phyloP scores from a whole-genome alignment of 768 basidiomycete genomes.

The Phaeotremella fagi region DNA sequence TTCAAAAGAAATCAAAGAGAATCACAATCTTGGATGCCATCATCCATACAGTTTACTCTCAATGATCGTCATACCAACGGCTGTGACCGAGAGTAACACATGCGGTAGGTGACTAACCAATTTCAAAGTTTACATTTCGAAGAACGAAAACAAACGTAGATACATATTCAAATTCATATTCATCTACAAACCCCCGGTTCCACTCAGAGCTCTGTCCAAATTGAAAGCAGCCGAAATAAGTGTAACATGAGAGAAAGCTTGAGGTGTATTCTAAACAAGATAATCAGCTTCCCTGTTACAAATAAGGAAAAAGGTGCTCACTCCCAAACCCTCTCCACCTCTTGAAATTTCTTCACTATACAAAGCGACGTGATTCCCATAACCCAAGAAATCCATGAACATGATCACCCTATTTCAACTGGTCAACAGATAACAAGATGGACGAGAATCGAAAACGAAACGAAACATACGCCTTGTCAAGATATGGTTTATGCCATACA shows the following conservation, averaged over 20 bases:
- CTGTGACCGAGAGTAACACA: too few species aligned
- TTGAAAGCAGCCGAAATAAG: slow-evolving; percentile 47
- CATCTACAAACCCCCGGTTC: background rate
- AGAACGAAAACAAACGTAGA: background rate
- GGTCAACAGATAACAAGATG: slow-evolving; percentile 16
- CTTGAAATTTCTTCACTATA: slow-evolving; percentile 60
- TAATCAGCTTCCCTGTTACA: background rate
- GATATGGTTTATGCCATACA: slow-evolving; percentile 63
- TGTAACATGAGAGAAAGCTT: slow-evolving; percentile 49
- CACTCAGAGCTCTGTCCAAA: slow-evolving; percentile 33
- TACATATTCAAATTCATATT: background rate
- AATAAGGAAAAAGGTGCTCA: slow-evolving; percentile 8
- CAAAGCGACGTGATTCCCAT: slow-evolving; percentile 79
- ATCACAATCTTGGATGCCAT: too few species aligned
- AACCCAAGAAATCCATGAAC: slow-evolving; percentile 67
- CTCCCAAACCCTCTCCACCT: slow-evolving; percentile 68
- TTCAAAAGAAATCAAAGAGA: too few species aligned
- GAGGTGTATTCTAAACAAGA: slow-evolving; percentile 40
- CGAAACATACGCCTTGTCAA: slow-evolving; percentile 55
- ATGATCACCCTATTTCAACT: slow-evolving; percentile 51
- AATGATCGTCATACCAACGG: too few species aligned
- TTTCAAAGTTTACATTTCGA: too few species aligned
- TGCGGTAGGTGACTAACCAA: too few species aligned
- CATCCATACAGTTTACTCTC: too few species aligned
- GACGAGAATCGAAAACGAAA: background rate